Evolutionary conservation across 2,329 filamentous ascomycete species (phyloP).

Genomic region (Monosporascus cannonballus): DNA sequence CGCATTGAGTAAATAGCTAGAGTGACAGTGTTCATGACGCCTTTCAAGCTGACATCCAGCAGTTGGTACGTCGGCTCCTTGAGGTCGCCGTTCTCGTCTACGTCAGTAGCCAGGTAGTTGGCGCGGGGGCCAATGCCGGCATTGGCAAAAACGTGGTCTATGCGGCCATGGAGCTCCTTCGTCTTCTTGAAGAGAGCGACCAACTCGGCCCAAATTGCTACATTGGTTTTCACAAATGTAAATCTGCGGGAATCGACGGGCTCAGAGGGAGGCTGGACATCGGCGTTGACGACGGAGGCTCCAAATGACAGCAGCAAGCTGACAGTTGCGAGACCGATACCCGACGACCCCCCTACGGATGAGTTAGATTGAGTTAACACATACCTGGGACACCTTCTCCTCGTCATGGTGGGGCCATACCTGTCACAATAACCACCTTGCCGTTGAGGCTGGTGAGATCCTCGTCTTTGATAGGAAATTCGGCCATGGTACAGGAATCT

Average conservation of each 20-base stretch:
- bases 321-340: conserved; percentile 53
- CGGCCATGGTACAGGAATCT: conserved; percentile 29
- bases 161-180: conserved; percentile 60
- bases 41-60: conserved; percentile 45
- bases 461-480: conserved; percentile 38
- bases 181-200: conserved; percentile 44
- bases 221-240: conserved; percentile 39
- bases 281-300: conserved; percentile 48
- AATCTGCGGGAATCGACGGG: conserved; percentile 19
- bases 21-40: conserved; percentile 42
- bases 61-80: conserved; percentile 35
- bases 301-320: conserved; percentile 44
- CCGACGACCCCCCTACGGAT: conserved; percentile 46
- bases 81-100: conserved; percentile 43
- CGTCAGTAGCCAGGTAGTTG: conserved; percentile 39
- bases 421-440: conserved; percentile 48
- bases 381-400: too few relatives aligned
- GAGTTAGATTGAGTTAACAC: too few relatives aligned
- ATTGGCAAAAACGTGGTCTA: conserved; percentile 71
- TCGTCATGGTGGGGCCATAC: conserved; percentile 21
- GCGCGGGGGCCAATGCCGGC: conserved; percentile 45
- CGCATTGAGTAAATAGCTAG: conserved; percentile 46
- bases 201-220: conserved; percentile 44
- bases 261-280: conserved; percentile 38
- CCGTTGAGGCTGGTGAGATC: conserved; percentile 37